These are phyloP conservation scores for Fonsecaea erecta DNA, from an alignment of 2,329 filamentous ascomycete genomes.

Conservation along the genomic window DNA sequence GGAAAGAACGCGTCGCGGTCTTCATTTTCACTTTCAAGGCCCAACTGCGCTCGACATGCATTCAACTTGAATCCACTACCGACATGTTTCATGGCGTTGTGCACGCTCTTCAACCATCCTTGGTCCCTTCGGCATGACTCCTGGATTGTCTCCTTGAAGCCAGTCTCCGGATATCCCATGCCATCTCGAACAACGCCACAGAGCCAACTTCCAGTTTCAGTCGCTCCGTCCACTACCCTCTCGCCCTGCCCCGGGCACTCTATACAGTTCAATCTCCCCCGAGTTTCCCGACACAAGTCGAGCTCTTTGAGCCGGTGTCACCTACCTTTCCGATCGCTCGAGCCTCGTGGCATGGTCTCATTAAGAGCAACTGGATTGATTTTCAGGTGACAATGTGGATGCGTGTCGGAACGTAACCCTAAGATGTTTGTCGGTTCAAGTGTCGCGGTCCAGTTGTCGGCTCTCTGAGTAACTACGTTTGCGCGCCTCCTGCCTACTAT, in stretches of 20 bases:
- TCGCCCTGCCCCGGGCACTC: slow-evolving; percentile 41
- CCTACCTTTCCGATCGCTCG: slow-evolving; percentile 57
- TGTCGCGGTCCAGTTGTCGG: slow-evolving; percentile 73
- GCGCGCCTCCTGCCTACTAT: slow-evolving; percentile 40
- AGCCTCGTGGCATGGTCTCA: slow-evolving; percentile 63
- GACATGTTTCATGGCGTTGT: not conserved
- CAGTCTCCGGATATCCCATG: slow-evolving; percentile 18
- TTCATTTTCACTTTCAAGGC: not conserved
- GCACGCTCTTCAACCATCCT: slow-evolving; percentile 10
- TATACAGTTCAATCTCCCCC: slow-evolving; percentile 76
- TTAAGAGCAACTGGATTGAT: slow-evolving; percentile 45
- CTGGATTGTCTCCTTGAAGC: slow-evolving; percentile 11
- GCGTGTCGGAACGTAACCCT: slow-evolving; percentile 95
- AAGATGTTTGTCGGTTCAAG: slow-evolving; percentile 75
- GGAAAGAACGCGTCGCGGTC: not conserved
- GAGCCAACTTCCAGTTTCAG: slow-evolving; percentile 21
- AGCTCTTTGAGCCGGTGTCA: slow-evolving; percentile 52
- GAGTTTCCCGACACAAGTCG: slow-evolving; percentile 78
- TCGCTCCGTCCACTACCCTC: slow-evolving; percentile 44
- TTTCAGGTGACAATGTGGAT: slow-evolving; percentile 57
- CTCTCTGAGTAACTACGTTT: slow-evolving; percentile 67
- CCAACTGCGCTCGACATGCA: not conserved
- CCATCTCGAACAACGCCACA: slow-evolving; percentile 17
- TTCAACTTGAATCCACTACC: not conserved
- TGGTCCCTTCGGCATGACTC: slow-evolving; percentile 21